phyloP scores from a whole-genome alignment of 257 asterid species.

The Lycium barbarum region DNA sequence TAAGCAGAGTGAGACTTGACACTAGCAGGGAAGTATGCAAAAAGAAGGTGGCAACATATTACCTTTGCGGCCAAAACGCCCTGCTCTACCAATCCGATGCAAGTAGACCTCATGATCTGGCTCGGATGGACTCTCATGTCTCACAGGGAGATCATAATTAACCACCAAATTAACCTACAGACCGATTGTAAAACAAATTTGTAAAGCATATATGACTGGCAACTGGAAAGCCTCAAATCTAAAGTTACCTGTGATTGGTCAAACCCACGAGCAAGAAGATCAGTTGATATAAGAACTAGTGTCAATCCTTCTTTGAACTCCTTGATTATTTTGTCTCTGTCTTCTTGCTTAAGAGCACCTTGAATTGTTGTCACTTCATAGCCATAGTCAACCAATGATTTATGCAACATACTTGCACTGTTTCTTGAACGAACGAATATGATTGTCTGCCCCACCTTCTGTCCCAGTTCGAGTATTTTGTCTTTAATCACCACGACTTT shows the following conservation, averaged over 20 bases:
- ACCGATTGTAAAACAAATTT: not conserved
- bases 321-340: constrained; percentile 72
- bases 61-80: constrained; percentile 99
- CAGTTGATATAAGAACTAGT: constrained; percentile 90
- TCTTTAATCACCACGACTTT: constrained; percentile 78
- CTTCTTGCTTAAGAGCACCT: constrained; percentile 76
- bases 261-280: constrained; percentile 93
- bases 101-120: constrained; percentile 91
- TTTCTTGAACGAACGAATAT: constrained; percentile 67
- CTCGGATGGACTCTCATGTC: constrained; percentile 47
- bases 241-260: constrained; percentile 80
- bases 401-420: constrained; percentile 62
- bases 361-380: constrained; percentile 94
- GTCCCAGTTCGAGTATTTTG: constrained; percentile 86
- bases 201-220: not conserved
- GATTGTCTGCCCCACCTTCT: constrained; percentile 90
- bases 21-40: constrained; percentile 18
- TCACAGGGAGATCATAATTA: constrained; percentile 83
- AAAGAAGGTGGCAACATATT: constrained; percentile 13
- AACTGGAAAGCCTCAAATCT: not conserved
- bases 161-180: constrained; percentile 93
- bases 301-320: constrained; percentile 93
- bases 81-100: constrained; percentile 98
- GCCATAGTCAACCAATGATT: constrained; percentile 60
- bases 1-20: not conserved